A percentile compares a stretch with the other conserved stretches of the same genome.
phyloP scores from a whole-genome alignment of 2,329 filamentous ascomycete species.

The Cordyceps pruinosa region DNA sequence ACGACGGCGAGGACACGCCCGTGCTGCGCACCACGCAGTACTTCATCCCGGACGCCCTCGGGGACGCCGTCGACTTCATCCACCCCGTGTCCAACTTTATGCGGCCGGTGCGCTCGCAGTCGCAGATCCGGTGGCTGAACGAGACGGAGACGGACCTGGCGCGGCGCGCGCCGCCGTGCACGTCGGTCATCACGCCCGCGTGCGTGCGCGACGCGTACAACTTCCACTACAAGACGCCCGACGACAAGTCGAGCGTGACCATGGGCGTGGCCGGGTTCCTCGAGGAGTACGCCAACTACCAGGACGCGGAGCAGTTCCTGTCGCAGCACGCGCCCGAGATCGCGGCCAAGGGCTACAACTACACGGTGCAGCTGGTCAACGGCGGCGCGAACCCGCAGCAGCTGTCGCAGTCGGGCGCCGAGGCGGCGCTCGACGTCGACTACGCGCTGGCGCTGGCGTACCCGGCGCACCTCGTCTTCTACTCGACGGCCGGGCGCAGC shows the following conservation, averaged over 20 bases:
- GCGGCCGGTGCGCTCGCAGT: slow-evolving; percentile 29
- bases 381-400: slow-evolving; percentile 38
- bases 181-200: slow-evolving; percentile 27
- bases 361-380: slow-evolving; percentile 34
- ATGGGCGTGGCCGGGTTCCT: slow-evolving; percentile 45
- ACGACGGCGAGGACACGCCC: slow-evolving; percentile 21
- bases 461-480: slow-evolving; percentile 39
- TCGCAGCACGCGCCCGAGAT: slow-evolving; percentile 29
- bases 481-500: slow-evolving; percentile 38
- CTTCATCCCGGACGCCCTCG: slow-evolving; percentile 34
- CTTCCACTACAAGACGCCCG: slow-evolving; percentile 29
- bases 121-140: not conserved
- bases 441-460: slow-evolving; percentile 40
- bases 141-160: slow-evolving; percentile 13
- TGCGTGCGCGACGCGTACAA: slow-evolving; percentile 42
- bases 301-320: slow-evolving; percentile 36
- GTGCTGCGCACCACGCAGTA: slow-evolving; percentile 40
- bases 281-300: slow-evolving; percentile 39
- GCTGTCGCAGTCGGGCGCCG: slow-evolving; percentile 30
- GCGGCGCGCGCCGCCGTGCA: slow-evolving; percentile 25
- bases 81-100: slow-evolving; percentile 45
- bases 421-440: slow-evolving; percentile 43
- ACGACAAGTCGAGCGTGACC: slow-evolving; percentile 28
- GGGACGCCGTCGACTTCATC: slow-evolving; percentile 36
- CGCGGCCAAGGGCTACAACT: slow-evolving; percentile 30